Percentiles rank a stretch among this genome's conserved stretches.
phyloP scores from a whole-genome alignment of 1,284 basidiomycete species.

The Cerrena zonata region DNA sequence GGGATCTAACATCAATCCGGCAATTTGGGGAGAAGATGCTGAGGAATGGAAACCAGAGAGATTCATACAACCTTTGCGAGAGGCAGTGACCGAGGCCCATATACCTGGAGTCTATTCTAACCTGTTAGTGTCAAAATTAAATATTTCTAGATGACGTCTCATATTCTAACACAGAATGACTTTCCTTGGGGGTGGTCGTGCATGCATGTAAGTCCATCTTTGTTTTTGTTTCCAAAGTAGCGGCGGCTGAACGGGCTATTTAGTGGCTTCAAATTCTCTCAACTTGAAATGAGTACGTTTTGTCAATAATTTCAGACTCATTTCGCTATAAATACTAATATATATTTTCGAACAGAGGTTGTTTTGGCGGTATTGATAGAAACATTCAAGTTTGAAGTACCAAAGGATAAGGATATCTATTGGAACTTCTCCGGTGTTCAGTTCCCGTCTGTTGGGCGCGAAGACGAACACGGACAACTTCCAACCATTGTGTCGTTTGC shows the following conservation, averaged over 20 bases:
- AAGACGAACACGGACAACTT: neutral
- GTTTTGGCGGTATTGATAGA: constrained; percentile 14
- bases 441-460: constrained; percentile 1
- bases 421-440: constrained; percentile 11
- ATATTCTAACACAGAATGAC: constrained; percentile 24
- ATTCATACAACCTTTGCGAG: constrained; percentile 10
- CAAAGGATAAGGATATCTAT: constrained; percentile 7
- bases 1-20: neutral
- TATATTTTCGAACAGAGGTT: constrained; percentile 9
- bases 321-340: neutral
- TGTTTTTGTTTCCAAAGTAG: neutral
- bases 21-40: no score
- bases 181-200: no score
- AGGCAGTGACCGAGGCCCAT: constrained; percentile 12
- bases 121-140: constrained; percentile 15
- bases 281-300: no score
- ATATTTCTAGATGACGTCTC: neutral
- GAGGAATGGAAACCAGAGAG: constrained; percentile 6
- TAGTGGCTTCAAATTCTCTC: constrained; percentile 18
- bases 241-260: neutral
- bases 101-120: constrained; percentile 24
- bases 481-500: neutral
- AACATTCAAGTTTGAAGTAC: constrained; percentile 12
- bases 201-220: constrained; percentile 21
- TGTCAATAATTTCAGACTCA: constrained; percentile 5